Evolutionary conservation across 2,329 filamentous ascomycete species (phyloP).

Genomic region (Ophiostoma populinum): DNA sequence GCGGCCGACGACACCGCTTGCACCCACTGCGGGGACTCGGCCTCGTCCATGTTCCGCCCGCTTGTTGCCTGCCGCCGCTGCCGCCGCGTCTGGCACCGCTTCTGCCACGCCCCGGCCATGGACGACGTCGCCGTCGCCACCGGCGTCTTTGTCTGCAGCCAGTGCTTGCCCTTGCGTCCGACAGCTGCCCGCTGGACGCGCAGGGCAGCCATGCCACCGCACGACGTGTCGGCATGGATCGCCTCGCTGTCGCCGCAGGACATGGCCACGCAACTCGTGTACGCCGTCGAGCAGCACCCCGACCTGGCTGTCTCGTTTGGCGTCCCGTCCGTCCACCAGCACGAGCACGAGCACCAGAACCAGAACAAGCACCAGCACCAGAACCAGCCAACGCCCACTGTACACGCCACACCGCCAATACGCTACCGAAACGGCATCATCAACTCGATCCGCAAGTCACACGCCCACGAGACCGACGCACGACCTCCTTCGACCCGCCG

Average conservation of each 20-base stretch:
- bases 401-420: too few relatives aligned
- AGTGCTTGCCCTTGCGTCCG: neutral
- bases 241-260: slow-evolving; percentile 39
- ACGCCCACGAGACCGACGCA: too few relatives aligned
- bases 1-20: neutral
- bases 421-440: slow-evolving; percentile 8
- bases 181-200: too few relatives aligned
- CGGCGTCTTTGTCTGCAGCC: slow-evolving; percentile 27
- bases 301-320: slow-evolving; percentile 51
- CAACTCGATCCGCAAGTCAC: slow-evolving; percentile 6
- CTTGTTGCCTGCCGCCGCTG: slow-evolving; percentile 80
- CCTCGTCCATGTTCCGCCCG: slow-evolving; percentile 34
- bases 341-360: slow-evolving; percentile 7
- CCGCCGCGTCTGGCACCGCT: slow-evolving; percentile 64
- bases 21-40: neutral
- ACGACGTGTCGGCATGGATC: slow-evolving; percentile 45
- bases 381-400: neutral
- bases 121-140: slow-evolving; percentile 30
- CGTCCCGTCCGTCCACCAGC: slow-evolving; percentile 22
- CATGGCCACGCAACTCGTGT: slow-evolving; percentile 47
- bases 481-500: too few relatives aligned
- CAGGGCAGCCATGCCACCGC: slow-evolving; percentile 18
- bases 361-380: slow-evolving; percentile 10
- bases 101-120: slow-evolving; percentile 63
- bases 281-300: slow-evolving; percentile 42